These are phyloP conservation scores for Voacanga thouarsii DNA, from an alignment of 257 asterid genomes.

Conservation along the genomic window DNA sequence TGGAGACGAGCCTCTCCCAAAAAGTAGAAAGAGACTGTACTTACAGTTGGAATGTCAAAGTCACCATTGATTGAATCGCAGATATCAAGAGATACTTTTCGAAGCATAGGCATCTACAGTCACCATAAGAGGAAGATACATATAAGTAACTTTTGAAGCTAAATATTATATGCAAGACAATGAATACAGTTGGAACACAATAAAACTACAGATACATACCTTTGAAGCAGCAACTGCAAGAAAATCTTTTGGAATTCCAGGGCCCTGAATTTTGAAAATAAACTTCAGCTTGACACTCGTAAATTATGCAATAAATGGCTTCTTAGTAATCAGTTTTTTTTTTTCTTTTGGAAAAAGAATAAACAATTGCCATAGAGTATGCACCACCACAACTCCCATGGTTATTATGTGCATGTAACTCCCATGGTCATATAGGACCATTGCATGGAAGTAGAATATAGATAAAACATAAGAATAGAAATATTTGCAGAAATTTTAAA, in stretches of 20 bases:
- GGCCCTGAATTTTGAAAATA: conserved; percentile 47
- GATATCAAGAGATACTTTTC: conserved; percentile 67
- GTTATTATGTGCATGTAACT: not conserved
- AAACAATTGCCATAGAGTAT: not conserved
- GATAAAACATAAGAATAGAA: not conserved
- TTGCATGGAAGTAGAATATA: not conserved
- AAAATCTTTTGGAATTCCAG: conserved; percentile 59
- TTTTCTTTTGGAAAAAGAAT: not conserved
- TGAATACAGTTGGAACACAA: not conserved
- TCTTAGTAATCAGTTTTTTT: not conserved
- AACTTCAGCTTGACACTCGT: conserved; percentile 6
- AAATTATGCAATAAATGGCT: not conserved
- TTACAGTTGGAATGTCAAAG: conserved; percentile 74
- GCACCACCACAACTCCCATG: not conserved
- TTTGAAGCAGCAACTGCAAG: conserved; percentile 51
- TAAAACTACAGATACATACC: conserved; percentile 32
- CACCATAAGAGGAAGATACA: conserved; percentile 12
- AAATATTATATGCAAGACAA: not conserved
- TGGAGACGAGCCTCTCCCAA: too few relatives aligned
- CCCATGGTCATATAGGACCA: not conserved
- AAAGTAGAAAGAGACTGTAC: conserved; percentile 16
- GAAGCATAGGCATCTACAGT: conserved; percentile 80
- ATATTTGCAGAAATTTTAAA: too few relatives aligned
- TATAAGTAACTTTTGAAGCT: too few relatives aligned
- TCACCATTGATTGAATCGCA: conserved; percentile 80